Conservation (phyloP, 2,329 filamentous ascomycete genomes). For the Botrytis hyacinthi region DNA sequence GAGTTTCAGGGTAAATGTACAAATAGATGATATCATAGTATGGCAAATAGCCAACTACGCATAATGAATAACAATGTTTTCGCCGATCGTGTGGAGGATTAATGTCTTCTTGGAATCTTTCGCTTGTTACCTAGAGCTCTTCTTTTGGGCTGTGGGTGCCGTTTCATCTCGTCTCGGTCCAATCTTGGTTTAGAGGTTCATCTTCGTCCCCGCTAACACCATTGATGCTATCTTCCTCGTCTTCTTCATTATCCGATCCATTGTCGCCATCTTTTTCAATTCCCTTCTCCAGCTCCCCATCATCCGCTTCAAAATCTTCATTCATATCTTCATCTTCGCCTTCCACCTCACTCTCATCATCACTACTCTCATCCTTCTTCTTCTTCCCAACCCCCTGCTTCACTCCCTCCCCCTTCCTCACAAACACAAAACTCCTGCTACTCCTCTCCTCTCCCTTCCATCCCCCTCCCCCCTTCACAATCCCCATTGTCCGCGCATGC, state of each 20-base stretch:
- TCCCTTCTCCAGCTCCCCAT: slow-evolving; percentile 35
- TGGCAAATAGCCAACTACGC: slow-evolving; percentile 1
- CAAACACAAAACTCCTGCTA: slow-evolving; percentile 61
- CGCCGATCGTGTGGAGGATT: background rate
- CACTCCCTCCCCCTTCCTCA: slow-evolving; percentile 53
- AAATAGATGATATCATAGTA: slow-evolving; percentile 16
- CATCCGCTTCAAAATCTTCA: slow-evolving; percentile 36
- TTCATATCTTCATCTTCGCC: slow-evolving; percentile 33
- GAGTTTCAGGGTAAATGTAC: slow-evolving; percentile 17
- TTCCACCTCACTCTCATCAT: slow-evolving; percentile 28
- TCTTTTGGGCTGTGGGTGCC: background rate
- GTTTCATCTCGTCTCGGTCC: slow-evolving; percentile 13
- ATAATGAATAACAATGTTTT: background rate
- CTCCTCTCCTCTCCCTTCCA: slow-evolving; percentile 54
- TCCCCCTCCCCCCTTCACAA: slow-evolving; percentile 49
- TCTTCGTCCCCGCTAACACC: background rate
- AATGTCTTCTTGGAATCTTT: background rate
- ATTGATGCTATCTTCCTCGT: background rate
- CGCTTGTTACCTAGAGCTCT: too few relatives aligned
- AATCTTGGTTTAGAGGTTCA: background rate
- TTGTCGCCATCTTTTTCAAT: slow-evolving; percentile 28
- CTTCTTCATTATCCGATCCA: slow-evolving; percentile 15
- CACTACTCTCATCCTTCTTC: slow-evolving; percentile 31
- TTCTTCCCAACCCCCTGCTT: slow-evolving; percentile 37
- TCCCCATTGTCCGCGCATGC: slow-evolving; percentile 71